Conservation (phyloP, 2,329 filamentous ascomycete genomes). For the Hypoxylon sp. region DNA sequence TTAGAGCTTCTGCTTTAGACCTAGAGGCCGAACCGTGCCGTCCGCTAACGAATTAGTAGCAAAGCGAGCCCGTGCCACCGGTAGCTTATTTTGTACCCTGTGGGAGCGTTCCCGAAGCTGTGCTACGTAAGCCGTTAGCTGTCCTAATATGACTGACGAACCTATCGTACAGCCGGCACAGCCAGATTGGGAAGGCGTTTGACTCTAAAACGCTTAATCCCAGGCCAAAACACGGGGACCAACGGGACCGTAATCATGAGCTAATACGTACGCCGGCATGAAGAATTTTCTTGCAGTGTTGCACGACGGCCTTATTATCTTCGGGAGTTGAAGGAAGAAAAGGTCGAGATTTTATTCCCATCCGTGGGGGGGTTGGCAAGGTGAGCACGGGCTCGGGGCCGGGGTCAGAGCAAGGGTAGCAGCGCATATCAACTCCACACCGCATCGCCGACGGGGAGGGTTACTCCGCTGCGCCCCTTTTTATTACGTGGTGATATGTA, state of each 20-base stretch:
- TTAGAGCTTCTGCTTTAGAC: slow-evolving; percentile 3
- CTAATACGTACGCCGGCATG: slow-evolving; percentile 3
- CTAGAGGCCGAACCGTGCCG: slow-evolving; percentile 5
- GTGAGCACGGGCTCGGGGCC: neutral
- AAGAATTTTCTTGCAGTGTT: slow-evolving; percentile 14
- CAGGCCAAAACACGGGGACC: slow-evolving; percentile 5
- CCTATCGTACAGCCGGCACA: neutral
- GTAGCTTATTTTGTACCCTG: slow-evolving; percentile 1
- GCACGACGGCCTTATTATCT: slow-evolving; percentile 11
- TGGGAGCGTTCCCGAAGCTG: neutral
- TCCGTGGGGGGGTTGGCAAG: neutral
- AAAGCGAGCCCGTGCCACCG: neutral
- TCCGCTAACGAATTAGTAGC: neutral
- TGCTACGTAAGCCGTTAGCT: neutral
- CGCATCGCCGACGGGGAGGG: slow-evolving; percentile 17
- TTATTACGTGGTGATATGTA: slow-evolving; percentile 17
- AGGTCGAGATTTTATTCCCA: slow-evolving; percentile 1
- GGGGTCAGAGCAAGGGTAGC: slow-evolving; percentile 4
- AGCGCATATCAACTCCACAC: slow-evolving; percentile 15
- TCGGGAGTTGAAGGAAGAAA: slow-evolving; percentile 2
- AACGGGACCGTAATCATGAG: slow-evolving; percentile 19
- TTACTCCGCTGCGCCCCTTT: slow-evolving; percentile 19
- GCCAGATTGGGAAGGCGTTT: slow-evolving; percentile 5
- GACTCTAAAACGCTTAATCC: slow-evolving; percentile 7
- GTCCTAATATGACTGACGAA: neutral